These are phyloP conservation scores for Cryphonectria parasitica DNA, from an alignment of 2,329 filamentous ascomycete species.

Conservation along the genomic window DNA sequence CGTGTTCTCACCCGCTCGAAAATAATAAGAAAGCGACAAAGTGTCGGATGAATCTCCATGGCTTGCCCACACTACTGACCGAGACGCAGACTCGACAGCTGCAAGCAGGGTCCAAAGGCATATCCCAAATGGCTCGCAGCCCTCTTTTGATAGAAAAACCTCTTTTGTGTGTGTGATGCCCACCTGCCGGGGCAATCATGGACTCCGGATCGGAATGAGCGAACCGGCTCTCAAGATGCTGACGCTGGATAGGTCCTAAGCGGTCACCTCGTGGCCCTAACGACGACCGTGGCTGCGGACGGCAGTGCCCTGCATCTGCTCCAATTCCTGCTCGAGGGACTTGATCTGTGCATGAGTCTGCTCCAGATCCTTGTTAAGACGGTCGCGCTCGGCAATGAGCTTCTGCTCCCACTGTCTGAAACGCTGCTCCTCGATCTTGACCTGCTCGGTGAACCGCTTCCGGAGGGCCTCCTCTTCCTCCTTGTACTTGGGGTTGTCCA, in stretches of 20 bases:
- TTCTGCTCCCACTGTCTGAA: slow-evolving; percentile 99
- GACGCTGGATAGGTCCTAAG: slow-evolving; percentile 31
- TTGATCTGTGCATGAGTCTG: slow-evolving; percentile 95
- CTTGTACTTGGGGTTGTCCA: slow-evolving; percentile 99
- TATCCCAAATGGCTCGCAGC: slow-evolving; percentile 24
- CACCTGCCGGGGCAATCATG: slow-evolving; percentile 21
- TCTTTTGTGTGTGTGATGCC: slow-evolving; percentile 20
- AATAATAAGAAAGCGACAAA: slow-evolving; percentile 27
- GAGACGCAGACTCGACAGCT: slow-evolving; percentile 24
- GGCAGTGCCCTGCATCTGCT: slow-evolving; percentile 87
- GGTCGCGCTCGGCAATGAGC: slow-evolving; percentile 97
- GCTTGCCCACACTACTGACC: slow-evolving; percentile 22
- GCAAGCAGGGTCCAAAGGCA: slow-evolving; percentile 27
- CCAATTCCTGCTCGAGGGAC: slow-evolving; percentile 88
- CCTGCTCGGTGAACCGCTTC: slow-evolving; percentile 99
- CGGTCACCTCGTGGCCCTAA: slow-evolving; percentile 50
- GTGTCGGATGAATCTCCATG: slow-evolving; percentile 25
- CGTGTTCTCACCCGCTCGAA: slow-evolving; percentile 26
- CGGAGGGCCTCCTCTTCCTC: slow-evolving; percentile 97
- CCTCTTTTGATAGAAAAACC: slow-evolving; percentile 26
- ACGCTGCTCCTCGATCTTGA: slow-evolving; percentile 99
- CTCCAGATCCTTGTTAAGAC: slow-evolving; percentile 99
- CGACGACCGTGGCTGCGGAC: slow-evolving; percentile 92
- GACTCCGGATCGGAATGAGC: slow-evolving; percentile 17
- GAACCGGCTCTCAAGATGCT: slow-evolving; percentile 18